These are phyloP conservation scores for Endotrypanum monterogeii DNA, from an alignment of 208 protist species.

Conservation along the genomic window DNA sequence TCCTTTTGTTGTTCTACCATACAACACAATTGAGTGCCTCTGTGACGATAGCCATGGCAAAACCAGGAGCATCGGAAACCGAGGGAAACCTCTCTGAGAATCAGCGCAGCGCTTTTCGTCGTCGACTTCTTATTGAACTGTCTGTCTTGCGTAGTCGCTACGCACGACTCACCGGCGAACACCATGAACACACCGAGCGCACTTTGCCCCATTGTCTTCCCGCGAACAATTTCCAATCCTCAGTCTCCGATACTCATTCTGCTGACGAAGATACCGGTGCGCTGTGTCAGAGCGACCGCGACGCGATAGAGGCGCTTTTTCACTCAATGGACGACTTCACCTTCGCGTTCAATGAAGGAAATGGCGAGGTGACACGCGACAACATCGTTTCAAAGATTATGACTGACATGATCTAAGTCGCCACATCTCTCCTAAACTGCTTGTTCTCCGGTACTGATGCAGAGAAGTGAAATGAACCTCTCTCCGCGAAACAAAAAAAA, in stretches of 20 bases:
- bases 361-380: slow-evolving; percentile 43
- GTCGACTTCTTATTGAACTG: slow-evolving; percentile 33
- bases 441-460: neutral
- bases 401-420: neutral
- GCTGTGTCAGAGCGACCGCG: slow-evolving; percentile 73
- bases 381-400: slow-evolving; percentile 34
- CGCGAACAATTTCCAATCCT: no score
- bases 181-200: neutral
- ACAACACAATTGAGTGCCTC: neutral
- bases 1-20: no score
- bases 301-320: slow-evolving; percentile 90
- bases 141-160: slow-evolving; percentile 28
- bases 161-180: neutral
- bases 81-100: neutral
- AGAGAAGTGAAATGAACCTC: no score
- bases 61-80: neutral
- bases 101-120: slow-evolving; percentile 3
- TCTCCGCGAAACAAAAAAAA: no score
- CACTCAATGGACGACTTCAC: slow-evolving; percentile 78
- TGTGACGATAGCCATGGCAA: neutral
- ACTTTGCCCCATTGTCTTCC: neutral
- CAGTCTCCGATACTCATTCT: neutral
- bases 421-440: no score
- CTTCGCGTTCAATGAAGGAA: slow-evolving; percentile 72
- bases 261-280: slow-evolving; percentile 4